phyloP scores from a whole-genome alignment of 2,329 filamentous ascomycete genomes.

The Berkeleyomyces basicola region DNA sequence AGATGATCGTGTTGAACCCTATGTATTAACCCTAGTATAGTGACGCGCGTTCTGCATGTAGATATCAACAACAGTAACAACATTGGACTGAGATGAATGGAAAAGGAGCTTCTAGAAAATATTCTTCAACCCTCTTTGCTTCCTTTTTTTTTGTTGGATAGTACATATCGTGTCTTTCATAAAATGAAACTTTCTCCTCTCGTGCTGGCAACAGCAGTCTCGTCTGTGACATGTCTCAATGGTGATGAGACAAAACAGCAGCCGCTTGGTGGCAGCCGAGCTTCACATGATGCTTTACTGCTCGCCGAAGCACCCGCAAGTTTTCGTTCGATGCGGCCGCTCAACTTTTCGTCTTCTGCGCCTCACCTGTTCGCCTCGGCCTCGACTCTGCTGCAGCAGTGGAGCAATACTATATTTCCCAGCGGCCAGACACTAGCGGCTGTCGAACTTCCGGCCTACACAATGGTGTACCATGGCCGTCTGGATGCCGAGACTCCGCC shows the following conservation, averaged over 20 bases:
- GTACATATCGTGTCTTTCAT: background rate
- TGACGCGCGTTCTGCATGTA: background rate
- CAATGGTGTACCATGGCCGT: conserved; percentile 33
- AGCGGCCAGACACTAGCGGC: conserved; percentile 32
- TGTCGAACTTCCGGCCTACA: conserved; percentile 29
- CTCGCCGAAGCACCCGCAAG: too few relatives aligned
- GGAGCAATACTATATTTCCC: conserved; percentile 34
- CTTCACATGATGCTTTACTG: background rate
- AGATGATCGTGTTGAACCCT: background rate
- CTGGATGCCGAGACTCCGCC: conserved; percentile 25
- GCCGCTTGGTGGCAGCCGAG: background rate
- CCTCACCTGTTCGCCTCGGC: conserved; percentile 33
- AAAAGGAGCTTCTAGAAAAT: background rate
- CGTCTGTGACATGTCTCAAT: background rate
- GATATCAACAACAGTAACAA: too few relatives aligned
- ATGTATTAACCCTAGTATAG: background rate
- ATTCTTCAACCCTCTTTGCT: too few relatives aligned
- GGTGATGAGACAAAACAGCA: background rate
- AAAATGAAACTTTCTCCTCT: background rate
- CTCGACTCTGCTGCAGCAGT: conserved; percentile 31
- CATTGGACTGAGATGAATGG: too few relatives aligned
- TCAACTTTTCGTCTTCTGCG: conserved; percentile 31
- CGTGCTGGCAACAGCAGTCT: background rate
- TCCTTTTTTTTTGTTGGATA: background rate
- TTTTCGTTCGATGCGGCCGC: conserved; percentile 16